Evolutionary conservation across 768 basidiomycete genomes (phyloP).

Genomic region (Trametes gibbosa): DNA sequence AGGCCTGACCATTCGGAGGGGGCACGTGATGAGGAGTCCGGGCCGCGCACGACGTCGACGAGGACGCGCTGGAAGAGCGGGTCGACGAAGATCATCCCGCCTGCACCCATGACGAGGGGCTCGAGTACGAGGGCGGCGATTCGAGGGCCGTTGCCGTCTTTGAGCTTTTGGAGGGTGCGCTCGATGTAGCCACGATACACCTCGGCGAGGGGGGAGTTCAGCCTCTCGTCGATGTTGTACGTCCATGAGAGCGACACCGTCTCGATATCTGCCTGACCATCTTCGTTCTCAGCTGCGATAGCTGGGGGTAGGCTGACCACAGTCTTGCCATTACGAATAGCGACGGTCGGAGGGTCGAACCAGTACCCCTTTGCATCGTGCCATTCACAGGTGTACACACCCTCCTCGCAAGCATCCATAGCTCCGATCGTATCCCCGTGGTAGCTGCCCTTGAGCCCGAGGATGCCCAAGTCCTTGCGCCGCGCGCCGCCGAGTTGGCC

Average conservation of each 20-base stretch:
- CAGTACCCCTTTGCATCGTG: slow-evolving; percentile 89
- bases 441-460: slow-evolving; percentile 91
- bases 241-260: slow-evolving; percentile 52
- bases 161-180: slow-evolving; percentile 45
- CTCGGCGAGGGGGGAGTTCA: slow-evolving; percentile 57
- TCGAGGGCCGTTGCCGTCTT: slow-evolving; percentile 37
- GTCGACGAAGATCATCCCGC: slow-evolving; percentile 96
- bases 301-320: slow-evolving; percentile 53
- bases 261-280: slow-evolving; percentile 23
- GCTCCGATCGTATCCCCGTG: slow-evolving; percentile 97
- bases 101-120: slow-evolving; percentile 91
- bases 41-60: slow-evolving; percentile 72
- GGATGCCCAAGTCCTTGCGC: slow-evolving; percentile 56
- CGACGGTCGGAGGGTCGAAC: slow-evolving; percentile 86
- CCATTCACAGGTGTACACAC: slow-evolving; percentile 95
- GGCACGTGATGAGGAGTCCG: slow-evolving; percentile 30
- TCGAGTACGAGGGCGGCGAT: slow-evolving; percentile 84
- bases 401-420: slow-evolving; percentile 93
- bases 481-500: slow-evolving; percentile 31
- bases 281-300: slow-evolving; percentile 33
- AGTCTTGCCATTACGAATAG: slow-evolving; percentile 58
- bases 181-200: slow-evolving; percentile 63
- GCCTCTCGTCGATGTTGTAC: slow-evolving; percentile 68
- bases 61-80: slow-evolving; percentile 92
- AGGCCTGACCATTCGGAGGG: slow-evolving; percentile 59